Base-by-base conservation (phyloP, 2,329 filamentous ascomycete genomes). In the Gaeumannomyces tritici region DNA sequence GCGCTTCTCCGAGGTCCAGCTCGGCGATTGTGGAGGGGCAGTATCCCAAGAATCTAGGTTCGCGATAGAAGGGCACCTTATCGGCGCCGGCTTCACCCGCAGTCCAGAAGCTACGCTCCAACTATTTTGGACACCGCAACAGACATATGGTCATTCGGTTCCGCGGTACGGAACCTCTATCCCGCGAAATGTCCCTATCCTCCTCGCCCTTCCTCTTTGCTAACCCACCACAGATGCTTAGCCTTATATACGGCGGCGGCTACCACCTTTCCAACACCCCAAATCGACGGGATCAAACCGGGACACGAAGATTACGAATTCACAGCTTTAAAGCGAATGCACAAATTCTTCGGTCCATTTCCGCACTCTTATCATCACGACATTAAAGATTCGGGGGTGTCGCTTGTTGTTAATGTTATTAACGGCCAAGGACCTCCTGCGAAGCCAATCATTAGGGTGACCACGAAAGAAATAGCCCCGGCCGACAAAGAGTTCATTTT, bases 61-160 rank as follows among this genome's bases (percentile, higher is more conserved):
- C 33, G 67, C 69, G 1, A 66, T 26, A 33, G 65, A 69, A 3
- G 67, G 68, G 4, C 63, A 67, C 31, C n/a, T 67, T 2, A 69
- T 72, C 35, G 68, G 69, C 26, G 64, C 68, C 21, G 57, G 47
- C 47, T 65, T 69, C 60, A 67, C 63, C 55, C 65, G 67, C 54
- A 70, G 68, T 63, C 68, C 67, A 12, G 69, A 71, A 63, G 66
- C 66, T 24, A 64, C 59, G 54, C 61, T 70, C n/a, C 60, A 69
- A 47, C 59, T 69, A 47, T 63, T 62, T 11, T 71, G 67, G 69
- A 62, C 27, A 69, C 67, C 31, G 28, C 66, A 5, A 71, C 69
- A 4, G 67, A 70, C 26, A 65, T 70, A 24, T 70, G 68, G 69
- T 72, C 69, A 8, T 72, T 70, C 62, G 67, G 69, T 29, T 69